Evolutionary conservation across 2,329 filamentous ascomycete species (phyloP), one percentile per base, ranked within the genome.

Genomic region (Lecanicillium sp.): DNA sequence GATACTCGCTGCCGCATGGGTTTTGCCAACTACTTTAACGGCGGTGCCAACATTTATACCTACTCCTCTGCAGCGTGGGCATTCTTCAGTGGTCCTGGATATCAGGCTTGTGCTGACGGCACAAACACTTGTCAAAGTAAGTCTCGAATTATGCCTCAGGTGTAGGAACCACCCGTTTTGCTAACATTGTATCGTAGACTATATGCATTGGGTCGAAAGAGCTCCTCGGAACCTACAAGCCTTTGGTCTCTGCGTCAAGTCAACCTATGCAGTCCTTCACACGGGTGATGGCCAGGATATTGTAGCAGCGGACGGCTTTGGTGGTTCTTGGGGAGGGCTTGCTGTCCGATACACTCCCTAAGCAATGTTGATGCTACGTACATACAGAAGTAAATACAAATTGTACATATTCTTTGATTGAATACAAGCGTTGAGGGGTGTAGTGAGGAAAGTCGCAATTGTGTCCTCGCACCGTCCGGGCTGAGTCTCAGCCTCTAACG

Each of bases 61-160:
- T 67, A 65, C 43, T 60, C 58, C 8, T 62, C 59, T 12, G 65
- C 63, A 0, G 57, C 56, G 9, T 68, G 64, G 65, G 58, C 54
- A 0, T 67, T 67, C 50, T 67, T 64, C 50, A 60, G 54, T 38
- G 63, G 63, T 1, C 62, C 61, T 2, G 51, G 52, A 0, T 60
- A 62, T 31, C 56, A 62, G 42, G 18, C 37, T 5, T 62, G 62
- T 42, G 45, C 51, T 9, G 7, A 18, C 16, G 54, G 56, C 12
- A 38, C 46, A 18, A 58, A 48, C 34, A 43, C 56, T 33, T 60
- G 62, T 42, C 57, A 65, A 42, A 45, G 50, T 52, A 48, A 53
- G 51, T 47, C 27, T 11, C 33, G 25, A 22, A 14, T 18, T 11
- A 19, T 31, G 6, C n/a, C 25, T 35, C 12, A 12, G 3, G 9